These are phyloP conservation scores for Scedosporium aurantiacum DNA, from an alignment of 2,329 filamentous ascomycete genomes.

Conservation along the genomic window DNA sequence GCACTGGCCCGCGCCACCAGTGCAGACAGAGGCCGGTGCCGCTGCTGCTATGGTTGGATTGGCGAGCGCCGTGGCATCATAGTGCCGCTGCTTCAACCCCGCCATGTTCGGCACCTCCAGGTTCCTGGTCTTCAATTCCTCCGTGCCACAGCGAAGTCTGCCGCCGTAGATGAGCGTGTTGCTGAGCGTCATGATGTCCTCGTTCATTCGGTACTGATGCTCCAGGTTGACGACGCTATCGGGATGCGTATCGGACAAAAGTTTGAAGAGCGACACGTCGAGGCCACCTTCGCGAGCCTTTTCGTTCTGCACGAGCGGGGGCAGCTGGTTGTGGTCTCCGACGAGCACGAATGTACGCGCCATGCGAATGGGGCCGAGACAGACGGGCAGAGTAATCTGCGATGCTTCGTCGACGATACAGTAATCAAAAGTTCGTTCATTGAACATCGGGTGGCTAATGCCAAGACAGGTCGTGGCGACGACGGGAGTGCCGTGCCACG, in stretches of 20 bases:
- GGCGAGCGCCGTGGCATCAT: conserved; percentile 31
- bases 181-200: conserved; percentile 89
- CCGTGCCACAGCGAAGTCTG: conserved; percentile 76
- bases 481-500: conserved; percentile 77
- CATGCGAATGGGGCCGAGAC: conserved; percentile 86
- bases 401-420: conserved; percentile 98
- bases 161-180: conserved; percentile 93
- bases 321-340: conserved; percentile 92
- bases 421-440: conserved; percentile 84
- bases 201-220: conserved; percentile 97
- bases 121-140: conserved; percentile 57
- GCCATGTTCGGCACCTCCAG: conserved; percentile 57
- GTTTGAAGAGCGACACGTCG: conserved; percentile 87
- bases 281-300: conserved; percentile 76
- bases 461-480: conserved; percentile 93
- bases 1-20: conserved; percentile 39
- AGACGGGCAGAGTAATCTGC: conserved; percentile 92
- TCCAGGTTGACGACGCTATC: conserved; percentile 81
- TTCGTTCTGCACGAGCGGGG: conserved; percentile 87
- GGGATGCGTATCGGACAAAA: conserved; percentile 81
- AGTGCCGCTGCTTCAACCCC: conserved; percentile 49
- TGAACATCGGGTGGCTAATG: conserved; percentile 81
- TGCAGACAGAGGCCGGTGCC: conserved; percentile 21
- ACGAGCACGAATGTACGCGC: conserved; percentile 89
- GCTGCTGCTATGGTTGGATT: neutral